Evolutionary conservation across 2,329 filamentous ascomycete genomes (phyloP).

Genomic region (Pseudopyricularia cyperi): DNA sequence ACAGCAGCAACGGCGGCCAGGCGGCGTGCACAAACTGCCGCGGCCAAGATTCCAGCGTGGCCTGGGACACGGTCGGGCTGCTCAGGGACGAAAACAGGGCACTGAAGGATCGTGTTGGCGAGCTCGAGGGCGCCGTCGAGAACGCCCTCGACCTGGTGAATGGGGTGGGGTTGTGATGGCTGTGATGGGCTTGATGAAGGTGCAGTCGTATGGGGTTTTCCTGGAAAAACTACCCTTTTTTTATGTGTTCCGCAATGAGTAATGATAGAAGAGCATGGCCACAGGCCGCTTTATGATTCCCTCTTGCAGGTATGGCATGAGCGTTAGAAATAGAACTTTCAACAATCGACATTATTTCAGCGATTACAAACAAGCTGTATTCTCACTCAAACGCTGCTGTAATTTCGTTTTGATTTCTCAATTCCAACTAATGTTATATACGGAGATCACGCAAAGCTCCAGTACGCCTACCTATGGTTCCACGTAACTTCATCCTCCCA

Average conservation of each 20-base stretch:
- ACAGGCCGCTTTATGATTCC: neutral
- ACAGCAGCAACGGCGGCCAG: constrained; percentile 11
- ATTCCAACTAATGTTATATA: no score
- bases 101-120: constrained; percentile 44
- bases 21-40: constrained; percentile 38
- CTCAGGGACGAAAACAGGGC: constrained; percentile 49
- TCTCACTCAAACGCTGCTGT: no score
- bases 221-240: neutral
- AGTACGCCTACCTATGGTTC: no score
- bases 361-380: no score
- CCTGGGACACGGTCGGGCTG: constrained; percentile 52
- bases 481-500: no score
- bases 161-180: constrained; percentile 30
- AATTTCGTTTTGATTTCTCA: no score
- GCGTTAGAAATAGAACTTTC: neutral
- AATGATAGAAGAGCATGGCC: no score
- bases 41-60: constrained; percentile 43
- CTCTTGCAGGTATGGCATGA: neutral
- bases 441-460: no score
- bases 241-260: constrained; percentile 1
- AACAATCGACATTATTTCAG: no score
- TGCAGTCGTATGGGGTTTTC: neutral
- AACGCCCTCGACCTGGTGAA: constrained; percentile 47
- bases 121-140: constrained; percentile 47
- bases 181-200: neutral